These are phyloP conservation scores for Polygonum maritimum DNA, from an alignment of 148 eudicot genomes.

Conservation along the genomic window DNA sequence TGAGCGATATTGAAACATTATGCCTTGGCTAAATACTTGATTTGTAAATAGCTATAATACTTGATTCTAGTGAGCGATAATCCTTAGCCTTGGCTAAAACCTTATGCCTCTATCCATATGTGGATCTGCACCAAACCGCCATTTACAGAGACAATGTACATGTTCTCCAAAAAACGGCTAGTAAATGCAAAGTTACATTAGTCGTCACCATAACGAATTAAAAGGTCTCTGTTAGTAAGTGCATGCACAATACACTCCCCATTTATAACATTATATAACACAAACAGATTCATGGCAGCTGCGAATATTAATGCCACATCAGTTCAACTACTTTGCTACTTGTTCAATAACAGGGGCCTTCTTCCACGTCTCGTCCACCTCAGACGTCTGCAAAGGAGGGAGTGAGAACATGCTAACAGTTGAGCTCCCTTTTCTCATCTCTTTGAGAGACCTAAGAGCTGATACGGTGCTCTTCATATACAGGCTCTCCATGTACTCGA, in stretches of 20 bases:
- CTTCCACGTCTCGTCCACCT: conserved; percentile 58
- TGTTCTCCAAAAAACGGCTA: not conserved
- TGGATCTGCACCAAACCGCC: not conserved
- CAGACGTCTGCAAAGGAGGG: conserved; percentile 63
- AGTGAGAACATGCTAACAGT: conserved; percentile 74
- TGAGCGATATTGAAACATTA: too few species aligned
- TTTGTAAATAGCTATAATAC: too few species aligned
- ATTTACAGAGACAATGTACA: not conserved
- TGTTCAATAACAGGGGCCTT: conserved; percentile 52
- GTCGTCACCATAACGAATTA: not conserved
- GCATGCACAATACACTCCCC: not conserved
- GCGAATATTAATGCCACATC: not conserved
- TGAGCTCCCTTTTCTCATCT: conserved; percentile 73
- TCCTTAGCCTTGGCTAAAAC: too few species aligned
- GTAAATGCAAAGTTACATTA: not conserved
- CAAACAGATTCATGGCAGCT: conserved; percentile 1
- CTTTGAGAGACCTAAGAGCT: conserved; percentile 57
- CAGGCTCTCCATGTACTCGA: conserved; percentile 62
- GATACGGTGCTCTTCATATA: conserved; percentile 75
- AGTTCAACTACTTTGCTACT: conserved; percentile 37
- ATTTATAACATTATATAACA: not conserved
- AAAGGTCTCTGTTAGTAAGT: not conserved
- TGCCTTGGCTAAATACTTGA: too few species aligned
- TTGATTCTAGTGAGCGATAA: too few species aligned
- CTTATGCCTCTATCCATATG: too few species aligned